Evolutionary conservation across 805 yeast genomes (phyloP).

Genomic region (Kurtzmaniella fragi): DNA sequence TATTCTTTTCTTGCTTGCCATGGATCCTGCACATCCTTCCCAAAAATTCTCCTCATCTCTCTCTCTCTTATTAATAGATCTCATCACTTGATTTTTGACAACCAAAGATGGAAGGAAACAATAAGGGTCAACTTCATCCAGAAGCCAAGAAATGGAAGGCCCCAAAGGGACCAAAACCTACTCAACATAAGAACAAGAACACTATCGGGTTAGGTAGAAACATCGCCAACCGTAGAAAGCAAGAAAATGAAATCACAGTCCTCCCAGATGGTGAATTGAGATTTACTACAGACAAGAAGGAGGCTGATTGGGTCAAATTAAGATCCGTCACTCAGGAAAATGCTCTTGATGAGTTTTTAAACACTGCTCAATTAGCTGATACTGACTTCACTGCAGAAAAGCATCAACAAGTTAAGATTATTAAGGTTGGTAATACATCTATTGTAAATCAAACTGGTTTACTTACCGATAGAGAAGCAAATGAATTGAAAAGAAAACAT

Average conservation of each 20-base stretch:
- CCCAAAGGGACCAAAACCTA: constrained; percentile 91
- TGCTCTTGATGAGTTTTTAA: constrained; percentile 88
- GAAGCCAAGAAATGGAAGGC: constrained; percentile 72
- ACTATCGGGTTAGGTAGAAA: constrained; percentile 82
- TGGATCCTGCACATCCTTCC: not conserved
- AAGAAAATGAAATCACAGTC: constrained; percentile 63
- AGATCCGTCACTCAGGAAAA: constrained; percentile 94
- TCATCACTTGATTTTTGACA: not conserved
- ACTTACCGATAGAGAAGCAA: constrained; percentile 62
- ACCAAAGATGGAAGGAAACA: constrained; percentile 16
- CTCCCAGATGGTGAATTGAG: constrained; percentile 86
- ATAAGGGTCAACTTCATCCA: constrained; percentile 41
- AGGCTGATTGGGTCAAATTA: constrained; percentile 84
- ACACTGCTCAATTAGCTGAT: constrained; percentile 93
- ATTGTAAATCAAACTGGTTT: constrained; percentile 40
- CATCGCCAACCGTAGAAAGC: constrained; percentile 66
- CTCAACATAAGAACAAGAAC: constrained; percentile 78
- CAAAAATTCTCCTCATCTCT: not conserved
- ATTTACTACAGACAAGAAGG: constrained; percentile 80
- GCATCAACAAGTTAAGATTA: constrained; percentile 74
- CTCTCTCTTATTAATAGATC: not conserved
- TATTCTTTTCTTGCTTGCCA: not conserved
- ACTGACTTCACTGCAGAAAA: constrained; percentile 94
- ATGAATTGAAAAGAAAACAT: constrained; percentile 55
- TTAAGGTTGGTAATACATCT: constrained; percentile 59